phyloP scores from a whole-genome alignment of 1,139 yeast species.

The Geotrichum phurueaensis region DNA sequence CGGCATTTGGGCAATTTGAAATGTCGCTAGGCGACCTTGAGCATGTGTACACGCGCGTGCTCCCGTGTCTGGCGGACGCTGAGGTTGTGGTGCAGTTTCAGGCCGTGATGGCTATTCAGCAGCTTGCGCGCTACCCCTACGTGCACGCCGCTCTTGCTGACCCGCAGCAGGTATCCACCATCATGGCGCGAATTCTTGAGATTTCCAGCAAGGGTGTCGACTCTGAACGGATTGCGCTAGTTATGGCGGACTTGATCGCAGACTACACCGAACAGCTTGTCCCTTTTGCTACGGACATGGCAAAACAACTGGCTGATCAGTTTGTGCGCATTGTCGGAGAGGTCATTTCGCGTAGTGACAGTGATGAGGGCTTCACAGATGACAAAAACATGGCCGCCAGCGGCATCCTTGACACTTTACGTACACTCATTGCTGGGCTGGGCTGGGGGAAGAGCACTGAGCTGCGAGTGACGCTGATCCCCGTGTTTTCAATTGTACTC shows the following conservation, averaged over 20 bases:
- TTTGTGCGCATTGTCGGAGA: slow-evolving; percentile 69
- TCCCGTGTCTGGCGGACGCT: slow-evolving; percentile 50
- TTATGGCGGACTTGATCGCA: slow-evolving; percentile 94
- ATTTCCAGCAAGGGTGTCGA: slow-evolving; percentile 71
- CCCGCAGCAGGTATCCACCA: slow-evolving; percentile 56
- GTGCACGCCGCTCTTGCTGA: slow-evolving; percentile 60
- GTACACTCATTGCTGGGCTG: slow-evolving; percentile 74
- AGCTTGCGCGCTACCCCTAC: slow-evolving; percentile 57
- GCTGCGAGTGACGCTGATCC: slow-evolving; percentile 42
- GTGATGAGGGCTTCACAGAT: slow-evolving; percentile 42
- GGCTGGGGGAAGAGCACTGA: slow-evolving; percentile 60
- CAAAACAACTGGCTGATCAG: slow-evolving; percentile 73
- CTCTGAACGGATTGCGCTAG: slow-evolving; percentile 78
- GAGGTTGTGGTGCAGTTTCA: slow-evolving; percentile 75
- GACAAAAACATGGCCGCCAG: slow-evolving; percentile 76
- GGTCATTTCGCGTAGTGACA: slow-evolving; percentile 38
- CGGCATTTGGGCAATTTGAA: slow-evolving; percentile 45
- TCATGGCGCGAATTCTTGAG: slow-evolving; percentile 72
- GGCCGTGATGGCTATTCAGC: slow-evolving; percentile 80
- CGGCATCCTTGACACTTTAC: slow-evolving; percentile 80
- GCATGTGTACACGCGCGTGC: slow-evolving; percentile 57
- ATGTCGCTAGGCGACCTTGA: slow-evolving; percentile 40
- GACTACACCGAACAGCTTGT: slow-evolving; percentile 79
- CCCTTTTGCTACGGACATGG: slow-evolving; percentile 86
- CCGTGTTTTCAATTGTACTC: slow-evolving; percentile 65